Evolutionary conservation across 345 rosid genomes (phyloP).

Genomic region (Sisymbrium altissimum): DNA sequence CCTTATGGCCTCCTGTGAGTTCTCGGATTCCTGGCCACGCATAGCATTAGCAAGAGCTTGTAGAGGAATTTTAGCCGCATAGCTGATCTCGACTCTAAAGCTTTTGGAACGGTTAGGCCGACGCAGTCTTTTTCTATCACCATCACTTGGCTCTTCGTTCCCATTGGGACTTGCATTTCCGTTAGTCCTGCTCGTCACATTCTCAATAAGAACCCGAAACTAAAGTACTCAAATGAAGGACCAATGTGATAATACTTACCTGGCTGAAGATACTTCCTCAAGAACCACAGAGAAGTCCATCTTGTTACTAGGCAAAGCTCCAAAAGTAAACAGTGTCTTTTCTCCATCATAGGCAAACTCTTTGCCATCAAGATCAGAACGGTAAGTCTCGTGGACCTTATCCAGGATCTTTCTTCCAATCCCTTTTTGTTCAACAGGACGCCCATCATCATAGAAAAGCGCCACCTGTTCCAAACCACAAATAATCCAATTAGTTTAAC

Average conservation of each 20-base stretch:
- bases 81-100: conserved; percentile 64
- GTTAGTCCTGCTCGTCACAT: conserved; percentile 40
- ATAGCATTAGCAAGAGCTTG: conserved; percentile 80
- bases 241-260: conserved; percentile 36
- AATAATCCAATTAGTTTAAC: not conserved
- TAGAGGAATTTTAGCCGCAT: conserved; percentile 78
- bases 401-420: conserved; percentile 71
- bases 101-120: conserved; percentile 58
- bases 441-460: conserved; percentile 75
- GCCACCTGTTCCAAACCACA: conserved; percentile 48
- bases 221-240: not conserved
- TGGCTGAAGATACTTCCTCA: conserved; percentile 56
- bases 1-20: conserved; percentile 74
- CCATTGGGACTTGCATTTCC: conserved; percentile 61
- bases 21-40: conserved; percentile 79
- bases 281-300: conserved; percentile 74
- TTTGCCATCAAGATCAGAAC: conserved; percentile 62
- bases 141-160: conserved; percentile 30
- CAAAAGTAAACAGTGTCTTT: conserved; percentile 77
- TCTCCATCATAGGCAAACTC: conserved; percentile 93
- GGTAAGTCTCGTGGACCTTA: conserved; percentile 67
- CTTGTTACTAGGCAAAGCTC: conserved; percentile 73
- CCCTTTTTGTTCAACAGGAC: conserved; percentile 83
- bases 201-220: not conserved
- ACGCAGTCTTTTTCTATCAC: conserved; percentile 64